A percentile compares a stretch with the other conserved stretches of the same genome.
Evolutionary conservation across 306 rosid genomes (phyloP).

Genomic region (Quercus aquifolioides): DNA sequence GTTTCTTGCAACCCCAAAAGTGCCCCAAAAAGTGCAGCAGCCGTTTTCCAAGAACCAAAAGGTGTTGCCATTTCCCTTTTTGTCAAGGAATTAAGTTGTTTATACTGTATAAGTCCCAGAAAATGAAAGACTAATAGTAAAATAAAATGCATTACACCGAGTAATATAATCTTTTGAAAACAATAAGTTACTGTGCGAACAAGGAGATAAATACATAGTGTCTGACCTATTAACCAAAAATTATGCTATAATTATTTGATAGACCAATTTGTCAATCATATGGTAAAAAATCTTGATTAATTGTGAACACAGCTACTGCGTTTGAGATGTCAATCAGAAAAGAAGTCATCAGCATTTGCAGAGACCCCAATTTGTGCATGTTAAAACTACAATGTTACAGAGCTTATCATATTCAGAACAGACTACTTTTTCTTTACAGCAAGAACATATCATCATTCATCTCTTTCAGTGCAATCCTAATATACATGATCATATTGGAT

Average conservation of each 20-base stretch:
- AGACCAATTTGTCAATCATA: neutral
- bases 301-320: neutral
- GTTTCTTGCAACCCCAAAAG: too few relatives aligned
- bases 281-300: neutral
- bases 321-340: neutral
- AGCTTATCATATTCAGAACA: slow-evolving; percentile 18
- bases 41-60: too few relatives aligned
- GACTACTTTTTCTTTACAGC: neutral
- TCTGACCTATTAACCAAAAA: neutral
- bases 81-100: too few relatives aligned
- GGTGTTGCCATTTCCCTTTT: too few relatives aligned
- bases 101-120: too few relatives aligned
- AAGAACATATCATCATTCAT: slow-evolving; percentile 9
- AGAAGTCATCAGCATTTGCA: neutral
- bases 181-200: too few relatives aligned
- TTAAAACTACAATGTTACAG: slow-evolving; percentile 3
- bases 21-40: too few relatives aligned
- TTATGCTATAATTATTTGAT: neutral
- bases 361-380: neutral
- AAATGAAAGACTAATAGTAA: too few relatives aligned
- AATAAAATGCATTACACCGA: too few relatives aligned
- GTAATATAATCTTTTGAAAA: too few relatives aligned
- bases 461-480: slow-evolving; percentile 8
- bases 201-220: too few relatives aligned
- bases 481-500: slow-evolving; percentile 27